phyloP scores from a whole-genome alignment of 2,329 filamentous ascomycete species.

The Hypomyces perniciosus region DNA sequence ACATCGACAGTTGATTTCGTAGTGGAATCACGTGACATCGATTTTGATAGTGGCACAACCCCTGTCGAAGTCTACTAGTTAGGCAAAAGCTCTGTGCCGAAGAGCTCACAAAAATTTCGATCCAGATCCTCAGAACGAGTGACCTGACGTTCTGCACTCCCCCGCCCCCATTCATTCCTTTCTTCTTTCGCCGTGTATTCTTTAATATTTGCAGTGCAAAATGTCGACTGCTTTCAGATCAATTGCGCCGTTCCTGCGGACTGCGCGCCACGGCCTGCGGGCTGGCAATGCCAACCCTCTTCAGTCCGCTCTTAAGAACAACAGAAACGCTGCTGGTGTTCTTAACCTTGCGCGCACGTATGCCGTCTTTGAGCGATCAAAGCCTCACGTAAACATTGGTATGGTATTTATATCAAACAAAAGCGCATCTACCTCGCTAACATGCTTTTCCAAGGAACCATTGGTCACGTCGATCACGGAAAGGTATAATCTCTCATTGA shows the following conservation, averaged over 20 bases:
- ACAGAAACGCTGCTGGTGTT: slow-evolving; percentile 56
- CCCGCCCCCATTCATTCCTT: slow-evolving; percentile 17
- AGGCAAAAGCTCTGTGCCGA: slow-evolving; percentile 10
- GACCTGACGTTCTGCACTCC: slow-evolving; percentile 16
- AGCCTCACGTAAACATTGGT: slow-evolving; percentile 99
- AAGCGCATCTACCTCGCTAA: background rate
- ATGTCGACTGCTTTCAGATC: slow-evolving; percentile 81
- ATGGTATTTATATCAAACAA: slow-evolving; percentile 24
- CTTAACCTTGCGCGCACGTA: slow-evolving; percentile 62
- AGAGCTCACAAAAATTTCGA: slow-evolving; percentile 34
- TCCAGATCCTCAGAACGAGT: slow-evolving; percentile 17
- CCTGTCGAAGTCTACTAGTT: slow-evolving; percentile 1
- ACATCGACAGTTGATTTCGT: background rate
- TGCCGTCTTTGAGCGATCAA: slow-evolving; percentile 75
- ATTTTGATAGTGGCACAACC: background rate
- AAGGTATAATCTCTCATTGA: slow-evolving; percentile 58
- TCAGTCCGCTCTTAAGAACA: slow-evolving; percentile 57
- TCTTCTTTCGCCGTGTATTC: slow-evolving; percentile 22
- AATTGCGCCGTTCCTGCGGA: slow-evolving; percentile 72
- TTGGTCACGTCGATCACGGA: slow-evolving; percentile 99
- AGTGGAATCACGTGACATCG: slow-evolving; percentile 10
- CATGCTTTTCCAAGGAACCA: slow-evolving; percentile 59
- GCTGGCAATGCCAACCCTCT: slow-evolving; percentile 69
- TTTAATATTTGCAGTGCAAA: slow-evolving; percentile 33
- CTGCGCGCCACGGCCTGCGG: slow-evolving; percentile 68